Conservation (phyloP, 371 early-diverging fungal species). For the Fennellomyces sp. region DNA sequence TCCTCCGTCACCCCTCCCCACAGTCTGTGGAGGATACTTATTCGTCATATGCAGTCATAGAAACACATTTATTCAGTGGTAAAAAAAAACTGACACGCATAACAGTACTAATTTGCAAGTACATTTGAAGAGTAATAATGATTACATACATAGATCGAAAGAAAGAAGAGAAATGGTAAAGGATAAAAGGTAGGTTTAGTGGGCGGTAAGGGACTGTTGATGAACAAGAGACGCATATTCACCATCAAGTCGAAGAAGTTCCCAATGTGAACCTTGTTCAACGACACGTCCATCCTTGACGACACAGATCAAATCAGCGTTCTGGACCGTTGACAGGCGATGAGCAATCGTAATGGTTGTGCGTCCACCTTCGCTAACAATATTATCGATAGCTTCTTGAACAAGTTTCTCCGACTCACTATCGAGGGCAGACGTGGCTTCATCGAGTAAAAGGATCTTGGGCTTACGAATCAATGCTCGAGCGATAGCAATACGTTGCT, state of each 20-base stretch:
- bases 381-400: constrained; percentile 82
- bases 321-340: constrained; percentile 71
- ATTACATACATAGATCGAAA: background rate
- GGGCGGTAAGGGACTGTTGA: constrained; percentile 20
- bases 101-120: too few species aligned
- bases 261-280: constrained; percentile 70
- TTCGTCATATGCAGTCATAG: too few species aligned
- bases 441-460: constrained; percentile 88
- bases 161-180: background rate
- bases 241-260: constrained; percentile 48
- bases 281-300: constrained; percentile 66
- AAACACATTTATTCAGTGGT: too few species aligned
- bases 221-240: constrained; percentile 48
- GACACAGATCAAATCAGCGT: constrained; percentile 81
- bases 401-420: constrained; percentile 87
- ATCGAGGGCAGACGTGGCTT: constrained; percentile 94
- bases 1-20: too few species aligned
- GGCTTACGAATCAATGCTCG: constrained; percentile 83
- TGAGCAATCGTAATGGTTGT: constrained; percentile 76
- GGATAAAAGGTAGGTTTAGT: constrained; percentile 12
- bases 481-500: constrained; percentile 41
- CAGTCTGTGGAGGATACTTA: too few species aligned
- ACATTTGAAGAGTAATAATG: background rate
- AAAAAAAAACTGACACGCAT: too few species aligned
- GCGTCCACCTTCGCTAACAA: constrained; percentile 56